Evolutionary conservation across 2,329 filamentous ascomycete species (phyloP).

Genomic region (Xylaria sp.): DNA sequence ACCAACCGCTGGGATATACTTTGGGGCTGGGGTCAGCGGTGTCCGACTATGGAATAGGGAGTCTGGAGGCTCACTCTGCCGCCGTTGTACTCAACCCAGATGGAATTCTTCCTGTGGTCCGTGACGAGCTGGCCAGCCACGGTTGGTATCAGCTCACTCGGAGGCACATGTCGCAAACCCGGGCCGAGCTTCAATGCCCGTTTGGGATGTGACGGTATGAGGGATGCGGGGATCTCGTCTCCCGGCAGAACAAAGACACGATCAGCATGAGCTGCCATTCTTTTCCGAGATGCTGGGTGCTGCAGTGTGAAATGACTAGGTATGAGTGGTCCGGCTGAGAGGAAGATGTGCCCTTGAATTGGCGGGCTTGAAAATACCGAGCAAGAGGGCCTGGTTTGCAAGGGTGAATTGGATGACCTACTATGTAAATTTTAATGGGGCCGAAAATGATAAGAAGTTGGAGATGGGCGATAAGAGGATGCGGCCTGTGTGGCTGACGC

Average conservation of each 20-base stretch:
- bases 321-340: slow-evolving; percentile 5
- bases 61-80: slow-evolving; percentile 67
- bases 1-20: slow-evolving; percentile 83
- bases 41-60: slow-evolving; percentile 5
- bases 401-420: not conserved
- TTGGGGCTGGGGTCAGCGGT: slow-evolving; percentile 46
- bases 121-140: slow-evolving; percentile 74
- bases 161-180: slow-evolving; percentile 83
- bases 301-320: slow-evolving; percentile 19
- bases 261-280: slow-evolving; percentile 63
- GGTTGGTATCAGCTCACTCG: slow-evolving; percentile 76
- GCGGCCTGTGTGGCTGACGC: slow-evolving; percentile 36
- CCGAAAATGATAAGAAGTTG: slow-evolving; percentile 7
- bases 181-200: slow-evolving; percentile 83
- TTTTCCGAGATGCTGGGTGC: slow-evolving; percentile 33
- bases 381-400: not conserved
- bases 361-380: not conserved
- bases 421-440: slow-evolving; percentile 27
- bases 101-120: slow-evolving; percentile 78
- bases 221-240: slow-evolving; percentile 73
- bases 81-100: slow-evolving; percentile 78
- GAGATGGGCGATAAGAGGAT: slow-evolving; percentile 1
- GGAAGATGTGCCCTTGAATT: not conserved
- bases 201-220: slow-evolving; percentile 75
- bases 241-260: slow-evolving; percentile 82